A percentile compares a stretch with the other conserved stretches of the same genome.
Evolutionary conservation across 2,329 filamentous ascomycete species (phyloP).

Genomic region (Cladosporium sp.): DNA sequence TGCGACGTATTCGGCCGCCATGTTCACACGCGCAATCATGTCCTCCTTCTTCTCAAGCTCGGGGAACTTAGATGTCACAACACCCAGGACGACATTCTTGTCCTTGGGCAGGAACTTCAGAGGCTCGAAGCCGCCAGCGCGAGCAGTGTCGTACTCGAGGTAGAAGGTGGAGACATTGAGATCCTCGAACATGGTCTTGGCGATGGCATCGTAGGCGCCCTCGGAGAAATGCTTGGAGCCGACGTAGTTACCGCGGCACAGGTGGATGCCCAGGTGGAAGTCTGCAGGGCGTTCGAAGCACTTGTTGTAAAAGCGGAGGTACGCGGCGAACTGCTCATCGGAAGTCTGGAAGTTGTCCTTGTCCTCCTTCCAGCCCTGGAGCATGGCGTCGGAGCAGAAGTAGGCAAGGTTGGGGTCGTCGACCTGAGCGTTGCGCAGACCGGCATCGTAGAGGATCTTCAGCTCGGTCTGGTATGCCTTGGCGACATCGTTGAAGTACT

Average conservation of each 20-base stretch:
- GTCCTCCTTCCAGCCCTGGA: conserved; percentile 65
- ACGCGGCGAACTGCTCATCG: conserved; percentile 68
- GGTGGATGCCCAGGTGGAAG: conserved; percentile 74
- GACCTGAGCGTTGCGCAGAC: conserved; percentile 45
- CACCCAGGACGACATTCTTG: conserved; percentile 46
- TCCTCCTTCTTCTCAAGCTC: conserved; percentile 43
- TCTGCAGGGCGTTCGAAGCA: conserved; percentile 57
- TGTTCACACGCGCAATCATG: conserved; percentile 43
- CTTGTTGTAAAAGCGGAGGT: conserved; percentile 74
- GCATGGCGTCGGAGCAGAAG: conserved; percentile 70
- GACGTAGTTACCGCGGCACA: conserved; percentile 56
- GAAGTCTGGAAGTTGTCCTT: conserved; percentile 63
- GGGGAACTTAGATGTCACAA: conserved; percentile 45
- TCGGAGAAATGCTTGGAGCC: conserved; percentile 45
- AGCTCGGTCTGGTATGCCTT: conserved; percentile 45
- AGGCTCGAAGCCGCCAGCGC: conserved; percentile 46
- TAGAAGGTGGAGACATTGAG: conserved; percentile 34
- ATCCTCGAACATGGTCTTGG: conserved; percentile 33
- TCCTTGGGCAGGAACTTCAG: conserved; percentile 41
- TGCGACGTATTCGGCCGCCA: conserved; percentile 62
- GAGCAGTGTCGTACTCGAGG: conserved; percentile 43
- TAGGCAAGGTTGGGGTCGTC: conserved; percentile 50
- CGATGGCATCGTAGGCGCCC: conserved; percentile 45
- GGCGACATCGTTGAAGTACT: conserved; percentile 46
- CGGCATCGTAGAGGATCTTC: conserved; percentile 42